phyloP scores from a whole-genome alignment of 192 early-diverging fungal genomes.

The Phycomyces nitens region DNA sequence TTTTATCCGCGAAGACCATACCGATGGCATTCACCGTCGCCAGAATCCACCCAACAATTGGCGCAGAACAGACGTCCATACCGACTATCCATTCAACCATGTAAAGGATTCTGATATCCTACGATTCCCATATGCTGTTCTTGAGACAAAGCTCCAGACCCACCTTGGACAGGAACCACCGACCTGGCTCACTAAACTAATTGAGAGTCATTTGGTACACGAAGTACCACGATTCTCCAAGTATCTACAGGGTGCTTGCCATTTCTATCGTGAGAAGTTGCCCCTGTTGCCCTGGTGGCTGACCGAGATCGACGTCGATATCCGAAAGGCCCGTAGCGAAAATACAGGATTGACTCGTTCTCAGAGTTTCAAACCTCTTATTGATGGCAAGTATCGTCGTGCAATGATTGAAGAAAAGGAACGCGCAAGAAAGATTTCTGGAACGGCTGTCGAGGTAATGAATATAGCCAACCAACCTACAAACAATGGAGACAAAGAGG shows the following conservation, averaged over 20 bases:
- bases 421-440: constrained; percentile 7
- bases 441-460: background rate
- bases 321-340: constrained; percentile 39
- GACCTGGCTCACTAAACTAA: constrained; percentile 71
- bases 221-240: constrained; percentile 87
- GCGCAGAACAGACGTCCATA: constrained; percentile 84
- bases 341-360: constrained; percentile 32
- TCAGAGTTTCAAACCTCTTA: constrained; percentile 35
- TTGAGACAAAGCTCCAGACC: constrained; percentile 84
- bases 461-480: background rate
- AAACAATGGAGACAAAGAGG: background rate
- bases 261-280: constrained; percentile 27
- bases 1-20: constrained; percentile 91
- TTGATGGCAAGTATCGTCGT: constrained; percentile 33
- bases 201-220: constrained; percentile 70
- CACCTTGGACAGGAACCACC: constrained; percentile 66
- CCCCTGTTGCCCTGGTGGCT: constrained; percentile 39
- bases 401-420: constrained; percentile 37
- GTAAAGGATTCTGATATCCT: constrained; percentile 70
- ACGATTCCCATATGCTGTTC: constrained; percentile 92
- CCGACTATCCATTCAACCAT: constrained; percentile 77
- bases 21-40: constrained; percentile 60
- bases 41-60: constrained; percentile 72
- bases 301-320: constrained; percentile 46
- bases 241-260: constrained; percentile 71